A percentile compares a stretch with the other conserved stretches of the same genome.
Evolutionary conservation across 129 eudicot genomes (phyloP).

Genomic region (Rutidosis leptorrhynchoides): DNA sequence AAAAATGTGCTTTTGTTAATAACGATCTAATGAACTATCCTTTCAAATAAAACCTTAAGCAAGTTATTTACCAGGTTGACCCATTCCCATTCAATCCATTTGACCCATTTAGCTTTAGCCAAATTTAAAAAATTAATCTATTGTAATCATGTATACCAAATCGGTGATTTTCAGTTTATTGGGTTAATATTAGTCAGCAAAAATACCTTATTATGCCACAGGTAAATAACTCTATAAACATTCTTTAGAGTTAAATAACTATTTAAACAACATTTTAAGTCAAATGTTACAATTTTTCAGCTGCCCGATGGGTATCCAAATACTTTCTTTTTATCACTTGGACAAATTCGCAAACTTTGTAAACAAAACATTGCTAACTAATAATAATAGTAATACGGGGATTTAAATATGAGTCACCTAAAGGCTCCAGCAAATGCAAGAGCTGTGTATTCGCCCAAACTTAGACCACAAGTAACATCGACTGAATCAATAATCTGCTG

Average conservation of each 20-base stretch:
- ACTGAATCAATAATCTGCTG: constrained; percentile 88
- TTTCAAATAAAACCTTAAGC: neutral
- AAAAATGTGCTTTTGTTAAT: neutral
- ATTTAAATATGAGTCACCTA: constrained; percentile 41
- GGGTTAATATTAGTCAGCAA: neutral
- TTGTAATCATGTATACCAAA: neutral
- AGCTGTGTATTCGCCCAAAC: constrained; percentile 98
- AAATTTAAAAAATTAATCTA: neutral
- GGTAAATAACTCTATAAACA: neutral
- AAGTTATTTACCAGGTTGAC: neutral
- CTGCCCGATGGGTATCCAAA: neutral
- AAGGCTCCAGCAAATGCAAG: constrained; percentile 97
- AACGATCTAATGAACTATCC: neutral
- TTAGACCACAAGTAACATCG: constrained; percentile 95
- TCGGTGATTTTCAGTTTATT: neutral
- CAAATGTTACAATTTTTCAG: constrained; percentile 2
- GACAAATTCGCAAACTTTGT: neutral
- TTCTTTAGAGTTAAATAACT: neutral
- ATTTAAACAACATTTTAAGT: neutral
- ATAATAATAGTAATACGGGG: neutral
- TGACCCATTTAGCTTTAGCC: neutral
- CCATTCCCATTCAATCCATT: neutral
- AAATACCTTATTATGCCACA: neutral
- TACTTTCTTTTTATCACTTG: neutral
- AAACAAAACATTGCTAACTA: neutral